A percentile compares a stretch with the other conserved stretches of the same genome.
phyloP scores from a whole-genome alignment of 352 stramenopile species.

The Globisporangium ultimum region DNA sequence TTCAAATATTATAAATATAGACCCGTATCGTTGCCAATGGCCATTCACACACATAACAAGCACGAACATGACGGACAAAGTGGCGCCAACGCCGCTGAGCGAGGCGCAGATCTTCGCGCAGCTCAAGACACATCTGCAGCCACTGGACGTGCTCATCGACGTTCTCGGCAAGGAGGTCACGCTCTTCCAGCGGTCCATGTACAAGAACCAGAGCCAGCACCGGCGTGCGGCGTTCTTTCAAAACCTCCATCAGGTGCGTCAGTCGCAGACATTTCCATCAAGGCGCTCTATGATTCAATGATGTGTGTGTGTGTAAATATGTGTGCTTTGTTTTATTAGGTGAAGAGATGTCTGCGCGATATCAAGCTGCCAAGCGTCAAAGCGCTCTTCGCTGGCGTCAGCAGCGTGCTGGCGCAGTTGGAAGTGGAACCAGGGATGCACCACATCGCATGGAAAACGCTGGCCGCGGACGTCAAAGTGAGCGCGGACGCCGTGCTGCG shows the following conservation, averaged over 20 bases:
- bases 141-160: slow-evolving; percentile 24
- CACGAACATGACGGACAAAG: slow-evolving; percentile 14
- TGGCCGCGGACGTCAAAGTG: slow-evolving; percentile 60
- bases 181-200: slow-evolving; percentile 79
- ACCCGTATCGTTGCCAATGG: background rate
- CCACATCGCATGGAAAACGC: slow-evolving; percentile 74
- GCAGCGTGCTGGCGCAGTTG: slow-evolving; percentile 41
- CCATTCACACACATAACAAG: background rate
- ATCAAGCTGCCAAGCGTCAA: slow-evolving; percentile 36
- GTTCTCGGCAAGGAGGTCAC: slow-evolving; percentile 53
- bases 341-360: slow-evolving; percentile 64
- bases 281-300: no score
- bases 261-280: no score
- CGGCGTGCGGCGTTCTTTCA: slow-evolving; percentile 79
- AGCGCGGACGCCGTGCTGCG: slow-evolving; percentile 45
- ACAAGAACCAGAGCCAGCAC: slow-evolving; percentile 89
- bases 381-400: slow-evolving; percentile 33
- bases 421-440: slow-evolving; percentile 44
- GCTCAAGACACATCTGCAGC: slow-evolving; percentile 37
- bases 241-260: slow-evolving; percentile 59
- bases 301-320: no score
- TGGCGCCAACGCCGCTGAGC: background rate
- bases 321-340: slow-evolving; percentile 15
- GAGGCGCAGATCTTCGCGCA: slow-evolving; percentile 29
- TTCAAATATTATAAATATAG: no score